phyloP scores from a whole-genome alignment of 1,139 yeast genomes.

The Hyphopichia burtonii region DNA sequence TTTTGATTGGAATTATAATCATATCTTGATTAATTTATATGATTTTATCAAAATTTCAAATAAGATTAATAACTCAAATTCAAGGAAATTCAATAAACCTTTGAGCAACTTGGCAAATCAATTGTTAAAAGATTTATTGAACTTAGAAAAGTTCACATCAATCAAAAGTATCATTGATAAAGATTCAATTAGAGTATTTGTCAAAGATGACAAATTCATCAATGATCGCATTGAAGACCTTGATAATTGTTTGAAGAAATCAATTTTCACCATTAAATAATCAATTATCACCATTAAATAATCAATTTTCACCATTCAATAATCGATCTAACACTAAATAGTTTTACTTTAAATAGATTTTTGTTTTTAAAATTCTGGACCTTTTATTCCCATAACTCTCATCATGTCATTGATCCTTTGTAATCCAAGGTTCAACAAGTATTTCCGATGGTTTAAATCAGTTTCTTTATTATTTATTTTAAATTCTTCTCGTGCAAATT shows the following conservation, averaged over 20 bases:
- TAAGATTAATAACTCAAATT: constrained; percentile 1
- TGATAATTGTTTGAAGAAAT: constrained; percentile 4
- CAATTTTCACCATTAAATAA: background rate
- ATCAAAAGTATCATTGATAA: background rate
- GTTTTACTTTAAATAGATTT: too few species aligned
- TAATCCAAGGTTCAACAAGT: constrained; percentile 37
- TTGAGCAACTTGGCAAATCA: constrained; percentile 6
- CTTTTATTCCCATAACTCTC: constrained; percentile 19
- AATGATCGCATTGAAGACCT: constrained; percentile 1
- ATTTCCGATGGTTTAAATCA: constrained; percentile 38
- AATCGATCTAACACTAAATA: too few species aligned
- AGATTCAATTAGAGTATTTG: background rate
- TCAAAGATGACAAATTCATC: constrained; percentile 1
- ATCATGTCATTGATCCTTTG: constrained; percentile 27
- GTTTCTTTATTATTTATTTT: constrained; percentile 22
- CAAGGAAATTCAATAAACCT: background rate
- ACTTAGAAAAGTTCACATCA: background rate
- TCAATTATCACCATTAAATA: background rate
- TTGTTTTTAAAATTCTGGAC: constrained; percentile 1
- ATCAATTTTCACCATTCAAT: too few species aligned
- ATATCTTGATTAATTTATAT: constrained; percentile 19
- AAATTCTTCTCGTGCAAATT: constrained; percentile 36
- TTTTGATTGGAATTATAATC: constrained; percentile 20
- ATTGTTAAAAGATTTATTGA: constrained; percentile 11
- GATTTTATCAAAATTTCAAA: constrained; percentile 24